These are phyloP conservation scores for Phytophthora podocarpi DNA, from an alignment of 352 stramenopile species.

Conservation along the genomic window DNA sequence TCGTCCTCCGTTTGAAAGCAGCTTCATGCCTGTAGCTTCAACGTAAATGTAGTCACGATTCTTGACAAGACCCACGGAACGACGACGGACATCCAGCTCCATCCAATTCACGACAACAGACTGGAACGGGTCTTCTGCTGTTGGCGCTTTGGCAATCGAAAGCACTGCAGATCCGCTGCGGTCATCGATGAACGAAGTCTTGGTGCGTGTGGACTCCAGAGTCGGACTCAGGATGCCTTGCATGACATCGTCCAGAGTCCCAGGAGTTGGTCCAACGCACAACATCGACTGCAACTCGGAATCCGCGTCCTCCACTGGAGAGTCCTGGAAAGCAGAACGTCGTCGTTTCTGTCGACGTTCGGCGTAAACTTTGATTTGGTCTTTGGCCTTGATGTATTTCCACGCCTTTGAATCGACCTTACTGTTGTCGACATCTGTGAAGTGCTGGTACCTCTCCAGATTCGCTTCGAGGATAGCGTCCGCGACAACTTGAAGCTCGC, in stretches of 20 bases:
- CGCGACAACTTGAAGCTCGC: conserved; percentile 28
- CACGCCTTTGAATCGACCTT: conserved; percentile 30
- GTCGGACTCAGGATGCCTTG: conserved; percentile 41
- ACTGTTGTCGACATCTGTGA: conserved; percentile 16
- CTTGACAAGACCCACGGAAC: conserved; percentile 30
- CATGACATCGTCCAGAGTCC: conserved; percentile 49
- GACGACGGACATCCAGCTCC: conserved; percentile 37
- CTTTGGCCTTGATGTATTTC: conserved; percentile 38
- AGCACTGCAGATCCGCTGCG: conserved; percentile 46
- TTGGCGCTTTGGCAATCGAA: conserved; percentile 47
- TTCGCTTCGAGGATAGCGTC: conserved; percentile 34
- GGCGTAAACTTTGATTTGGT: conserved; percentile 27
- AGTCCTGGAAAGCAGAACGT: background rate
- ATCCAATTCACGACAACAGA: conserved; percentile 46
- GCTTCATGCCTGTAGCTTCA: conserved; percentile 42
- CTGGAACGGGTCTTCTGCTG: conserved; percentile 50
- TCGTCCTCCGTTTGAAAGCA: conserved; percentile 20
- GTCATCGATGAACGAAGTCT: conserved; percentile 41
- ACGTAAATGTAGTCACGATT: conserved; percentile 72
- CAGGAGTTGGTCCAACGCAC: conserved; percentile 33
- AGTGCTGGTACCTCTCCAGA: conserved; percentile 34
- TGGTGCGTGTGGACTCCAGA: conserved; percentile 32
- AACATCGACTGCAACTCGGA: conserved; percentile 34
- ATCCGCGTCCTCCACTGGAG: background rate
- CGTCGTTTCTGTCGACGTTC: conserved; percentile 23